These are phyloP conservation scores for Jackrogersella multiformis DNA, from an alignment of 495 filamentous ascomycete genomes.

Conservation along the genomic window DNA sequence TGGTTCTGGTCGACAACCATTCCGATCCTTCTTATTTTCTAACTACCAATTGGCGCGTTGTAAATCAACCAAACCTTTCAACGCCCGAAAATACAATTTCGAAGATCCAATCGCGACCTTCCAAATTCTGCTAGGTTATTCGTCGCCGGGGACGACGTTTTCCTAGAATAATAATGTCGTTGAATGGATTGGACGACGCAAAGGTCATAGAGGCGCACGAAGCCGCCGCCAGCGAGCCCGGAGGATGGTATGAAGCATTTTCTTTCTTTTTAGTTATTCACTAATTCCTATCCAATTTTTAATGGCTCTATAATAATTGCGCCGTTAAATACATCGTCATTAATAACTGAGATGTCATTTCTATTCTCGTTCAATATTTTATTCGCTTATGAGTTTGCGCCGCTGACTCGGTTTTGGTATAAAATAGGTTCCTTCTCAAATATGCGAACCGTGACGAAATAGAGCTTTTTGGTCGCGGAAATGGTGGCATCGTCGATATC, in stretches of 20 bases:
- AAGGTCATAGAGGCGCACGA: constrained; percentile 86
- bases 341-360: not conserved
- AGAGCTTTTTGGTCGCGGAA: constrained; percentile 78
- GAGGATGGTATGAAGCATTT: constrained; percentile 81
- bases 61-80: constrained; percentile 12
- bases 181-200: constrained; percentile 92
- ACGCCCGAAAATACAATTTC: constrained; percentile 7
- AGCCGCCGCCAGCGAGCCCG: constrained; percentile 78
- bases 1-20: constrained; percentile 33
- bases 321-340: not conserved
- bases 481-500: constrained; percentile 84
- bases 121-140: constrained; percentile 3
- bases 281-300: not conserved
- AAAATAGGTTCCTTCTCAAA: constrained; percentile 87
- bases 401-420: constrained; percentile 32
- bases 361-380: not conserved
- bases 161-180: constrained; percentile 74
- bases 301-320: not conserved
- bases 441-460: constrained; percentile 91
- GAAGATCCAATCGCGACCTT: not conserved
- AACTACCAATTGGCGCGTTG: constrained; percentile 19
- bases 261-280: not conserved
- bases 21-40: constrained; percentile 24
- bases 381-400: constrained; percentile 17
- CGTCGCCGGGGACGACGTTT: constrained; percentile 36